phyloP scores from a whole-genome alignment of 2,329 filamentous ascomycete genomes.

The Calonectria fujianensis region DNA sequence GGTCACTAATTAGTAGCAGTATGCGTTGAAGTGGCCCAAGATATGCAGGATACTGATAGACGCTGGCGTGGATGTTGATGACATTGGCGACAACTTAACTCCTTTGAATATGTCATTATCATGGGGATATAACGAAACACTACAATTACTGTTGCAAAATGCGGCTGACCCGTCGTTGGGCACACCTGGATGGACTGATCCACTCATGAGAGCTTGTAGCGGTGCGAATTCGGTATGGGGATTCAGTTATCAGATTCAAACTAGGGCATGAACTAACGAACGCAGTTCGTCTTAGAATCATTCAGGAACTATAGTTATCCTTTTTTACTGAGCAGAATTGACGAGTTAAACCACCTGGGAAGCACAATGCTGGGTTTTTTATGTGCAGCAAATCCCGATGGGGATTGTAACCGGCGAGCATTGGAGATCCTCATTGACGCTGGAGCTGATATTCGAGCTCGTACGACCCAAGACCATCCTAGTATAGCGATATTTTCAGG shows the following conservation, averaged over 20 bases:
- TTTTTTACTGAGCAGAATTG: no score
- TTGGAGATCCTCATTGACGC: background rate
- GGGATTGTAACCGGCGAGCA: background rate
- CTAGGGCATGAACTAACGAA: no score
- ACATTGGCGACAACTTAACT: background rate
- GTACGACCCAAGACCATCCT: no score
- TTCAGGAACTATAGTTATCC: no score
- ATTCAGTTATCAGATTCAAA: no score
- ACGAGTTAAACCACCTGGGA: no score
- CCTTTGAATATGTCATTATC: no score
- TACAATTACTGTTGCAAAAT: background rate
- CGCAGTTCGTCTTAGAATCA: no score
- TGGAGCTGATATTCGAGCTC: background rate
- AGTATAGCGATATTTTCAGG: no score
- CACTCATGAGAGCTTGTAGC: background rate
- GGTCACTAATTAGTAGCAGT: background rate
- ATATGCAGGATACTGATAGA: background rate
- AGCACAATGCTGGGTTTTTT: no score
- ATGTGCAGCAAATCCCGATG: no score
- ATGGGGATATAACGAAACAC: no score
- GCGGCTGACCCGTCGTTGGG: background rate
- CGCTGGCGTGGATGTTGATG: background rate
- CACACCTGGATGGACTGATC: accelerated
- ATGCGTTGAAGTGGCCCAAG: background rate
- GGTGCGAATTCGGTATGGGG: background rate